A percentile compares a stretch with the other conserved stretches of the same genome.
These are phyloP conservation scores for Vaccinium myrtillus DNA, from an alignment of 148 eudicot species.

Conservation along the genomic window DNA sequence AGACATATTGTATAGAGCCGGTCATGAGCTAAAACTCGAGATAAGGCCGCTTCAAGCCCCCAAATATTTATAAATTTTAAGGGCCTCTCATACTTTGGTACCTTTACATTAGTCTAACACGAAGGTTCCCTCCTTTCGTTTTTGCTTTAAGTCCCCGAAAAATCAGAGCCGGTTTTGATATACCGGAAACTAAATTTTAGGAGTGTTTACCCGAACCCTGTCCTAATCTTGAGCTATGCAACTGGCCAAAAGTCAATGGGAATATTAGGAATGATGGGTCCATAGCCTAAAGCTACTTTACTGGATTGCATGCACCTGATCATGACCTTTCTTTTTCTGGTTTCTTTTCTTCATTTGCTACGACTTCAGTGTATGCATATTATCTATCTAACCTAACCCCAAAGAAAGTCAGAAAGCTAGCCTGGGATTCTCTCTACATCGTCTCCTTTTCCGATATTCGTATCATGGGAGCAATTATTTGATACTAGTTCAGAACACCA, in stretches of 20 bases:
- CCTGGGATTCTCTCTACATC: background rate
- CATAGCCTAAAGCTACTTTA: background rate
- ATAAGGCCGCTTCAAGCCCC: too few relatives aligned
- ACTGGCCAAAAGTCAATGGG: background rate
- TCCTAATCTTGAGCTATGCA: background rate
- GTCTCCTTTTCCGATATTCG: background rate
- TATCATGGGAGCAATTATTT: background rate
- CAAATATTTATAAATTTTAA: too few relatives aligned
- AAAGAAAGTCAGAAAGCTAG: background rate
- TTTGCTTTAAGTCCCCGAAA: too few relatives aligned
- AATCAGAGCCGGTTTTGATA: too few relatives aligned
- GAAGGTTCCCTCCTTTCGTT: too few relatives aligned
- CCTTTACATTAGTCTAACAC: too few relatives aligned
- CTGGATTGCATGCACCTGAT: background rate
- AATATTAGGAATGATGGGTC: background rate
- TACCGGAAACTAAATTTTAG: too few relatives aligned
- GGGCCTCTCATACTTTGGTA: too few relatives aligned
- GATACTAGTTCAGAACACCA: background rate
- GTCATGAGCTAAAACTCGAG: too few relatives aligned
- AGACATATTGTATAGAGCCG: too few relatives aligned
- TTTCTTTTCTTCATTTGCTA: background rate
- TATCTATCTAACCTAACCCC: background rate
- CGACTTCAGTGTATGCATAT: background rate
- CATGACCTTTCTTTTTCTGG: background rate
- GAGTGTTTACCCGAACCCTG: too few relatives aligned